Conservation (phyloP, 306 rosid species). For the Carpinus viminea region DNA sequence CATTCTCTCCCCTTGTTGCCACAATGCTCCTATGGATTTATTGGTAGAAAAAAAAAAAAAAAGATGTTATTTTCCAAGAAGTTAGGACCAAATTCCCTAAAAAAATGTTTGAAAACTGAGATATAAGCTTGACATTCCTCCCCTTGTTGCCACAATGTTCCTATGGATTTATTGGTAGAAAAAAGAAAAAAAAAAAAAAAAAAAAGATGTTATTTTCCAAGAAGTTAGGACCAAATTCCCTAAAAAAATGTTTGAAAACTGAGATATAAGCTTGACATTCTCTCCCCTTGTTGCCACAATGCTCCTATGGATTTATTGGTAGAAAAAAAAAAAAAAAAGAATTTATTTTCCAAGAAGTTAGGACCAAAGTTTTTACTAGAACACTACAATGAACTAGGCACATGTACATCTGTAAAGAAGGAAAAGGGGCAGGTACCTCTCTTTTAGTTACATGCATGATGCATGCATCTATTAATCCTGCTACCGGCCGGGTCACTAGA, state of each 20-base stretch:
- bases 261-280: background rate
- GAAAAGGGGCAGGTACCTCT: conserved; percentile 56
- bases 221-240: too few relatives aligned
- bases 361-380: too few relatives aligned
- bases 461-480: conserved; percentile 49
- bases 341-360: too few relatives aligned
- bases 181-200: background rate
- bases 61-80: too few relatives aligned
- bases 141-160: background rate
- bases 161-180: background rate
- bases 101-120: background rate
- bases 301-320: background rate
- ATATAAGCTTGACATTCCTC: background rate
- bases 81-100: too few relatives aligned
- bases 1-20: background rate
- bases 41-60: background rate
- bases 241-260: background rate
- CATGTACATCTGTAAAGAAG: conserved; percentile 6
- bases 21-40: background rate
- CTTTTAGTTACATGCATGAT: conserved; percentile 44
- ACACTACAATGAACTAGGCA: background rate
- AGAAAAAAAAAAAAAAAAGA: background rate
- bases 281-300: background rate
- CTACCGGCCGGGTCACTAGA: conserved; percentile 62
- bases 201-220: too few relatives aligned